Evolutionary conservation across 164 flowering plant species (phyloP).

Genomic region (Magnolia kwangsiensis): DNA sequence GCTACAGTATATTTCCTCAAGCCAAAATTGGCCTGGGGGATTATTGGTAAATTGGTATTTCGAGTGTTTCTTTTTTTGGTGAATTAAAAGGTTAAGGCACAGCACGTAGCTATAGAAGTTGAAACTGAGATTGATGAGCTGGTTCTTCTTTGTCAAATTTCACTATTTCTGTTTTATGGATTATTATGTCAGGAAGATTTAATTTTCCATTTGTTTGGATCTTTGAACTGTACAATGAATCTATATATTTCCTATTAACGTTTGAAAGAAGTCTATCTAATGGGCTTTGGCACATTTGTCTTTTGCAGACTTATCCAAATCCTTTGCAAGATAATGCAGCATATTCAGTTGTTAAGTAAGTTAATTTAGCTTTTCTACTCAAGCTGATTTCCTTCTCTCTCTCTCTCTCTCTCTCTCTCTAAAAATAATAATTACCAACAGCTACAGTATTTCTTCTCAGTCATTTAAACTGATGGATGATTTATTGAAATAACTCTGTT

Average conservation of each 20-base stretch:
- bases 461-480: neutral
- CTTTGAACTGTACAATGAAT: slow-evolving; percentile 1
- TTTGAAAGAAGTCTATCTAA: neutral
- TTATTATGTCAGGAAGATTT: neutral
- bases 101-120: no score
- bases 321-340: slow-evolving; percentile 71
- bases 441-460: neutral
- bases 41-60: no score
- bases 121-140: no score
- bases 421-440: neutral
- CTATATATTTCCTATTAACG: neutral
- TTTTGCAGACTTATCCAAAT: slow-evolving; percentile 56
- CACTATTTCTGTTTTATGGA: neutral
- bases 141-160: neutral
- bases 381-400: neutral
- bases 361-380: slow-evolving; percentile 5
- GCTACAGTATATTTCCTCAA: no score
- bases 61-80: no score
- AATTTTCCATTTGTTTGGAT: neutral
- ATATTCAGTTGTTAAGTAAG: slow-evolving; percentile 78
- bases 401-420: neutral
- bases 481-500: neutral
- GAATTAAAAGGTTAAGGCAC: no score
- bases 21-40: no score
- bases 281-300: neutral